These are phyloP conservation scores for Glaciozyma martinii DNA, from an alignment of 768 basidiomycete genomes.

Conservation along the genomic window DNA sequence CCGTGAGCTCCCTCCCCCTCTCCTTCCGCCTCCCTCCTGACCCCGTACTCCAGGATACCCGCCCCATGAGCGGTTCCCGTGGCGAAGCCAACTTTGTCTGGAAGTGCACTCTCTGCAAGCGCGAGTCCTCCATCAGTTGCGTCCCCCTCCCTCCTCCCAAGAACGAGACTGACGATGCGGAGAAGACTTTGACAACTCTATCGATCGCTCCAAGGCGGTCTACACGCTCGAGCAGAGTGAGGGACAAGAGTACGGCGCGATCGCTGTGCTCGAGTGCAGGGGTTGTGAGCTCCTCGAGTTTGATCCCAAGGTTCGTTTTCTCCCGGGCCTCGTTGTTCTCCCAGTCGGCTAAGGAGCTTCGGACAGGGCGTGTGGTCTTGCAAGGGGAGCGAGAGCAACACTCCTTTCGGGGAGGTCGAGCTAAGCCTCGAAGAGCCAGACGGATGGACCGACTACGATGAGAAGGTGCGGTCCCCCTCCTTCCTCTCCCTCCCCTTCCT, in stretches of 20 bases:
- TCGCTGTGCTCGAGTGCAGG: conserved; percentile 71
- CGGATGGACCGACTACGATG: conserved; percentile 82
- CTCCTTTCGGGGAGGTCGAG: conserved; percentile 45
- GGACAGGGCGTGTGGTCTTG: conserved; percentile 69
- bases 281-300: conserved; percentile 75
- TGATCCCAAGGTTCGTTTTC: conserved; percentile 55
- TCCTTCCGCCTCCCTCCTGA: background rate
- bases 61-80: conserved; percentile 29
- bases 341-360: background rate
- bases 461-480: conserved; percentile 52
- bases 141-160: conserved; percentile 40
- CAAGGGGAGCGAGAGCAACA: conserved; percentile 51
- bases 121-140: conserved; percentile 56
- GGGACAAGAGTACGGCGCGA: conserved; percentile 49
- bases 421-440: conserved; percentile 47
- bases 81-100: conserved; percentile 35
- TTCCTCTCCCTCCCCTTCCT: background rate
- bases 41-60: conserved; percentile 19
- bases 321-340: too few relatives aligned
- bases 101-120: conserved; percentile 41
- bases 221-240: conserved; percentile 56
- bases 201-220: conserved; percentile 21
- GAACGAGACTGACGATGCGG: conserved; percentile 19
- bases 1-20: conserved; percentile 6
- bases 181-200: conserved; percentile 31